phyloP scores from a whole-genome alignment of 2,329 filamentous ascomycete genomes.

The Stagonosporopsis tanaceti region DNA sequence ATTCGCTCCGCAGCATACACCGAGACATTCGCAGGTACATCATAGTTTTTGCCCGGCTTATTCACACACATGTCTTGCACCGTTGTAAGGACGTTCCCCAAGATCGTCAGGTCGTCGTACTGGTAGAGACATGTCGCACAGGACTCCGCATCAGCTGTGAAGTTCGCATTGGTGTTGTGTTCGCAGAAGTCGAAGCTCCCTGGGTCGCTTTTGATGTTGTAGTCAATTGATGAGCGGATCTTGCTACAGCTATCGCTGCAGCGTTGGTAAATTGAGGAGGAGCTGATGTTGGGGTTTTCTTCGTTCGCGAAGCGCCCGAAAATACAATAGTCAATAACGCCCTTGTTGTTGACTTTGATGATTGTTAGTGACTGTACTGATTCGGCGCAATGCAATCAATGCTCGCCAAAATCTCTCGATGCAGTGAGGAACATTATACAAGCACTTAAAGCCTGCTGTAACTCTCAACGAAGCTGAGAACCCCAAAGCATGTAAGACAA shows the following conservation, averaged over 20 bases:
- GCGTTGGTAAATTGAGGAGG: conserved; percentile 21
- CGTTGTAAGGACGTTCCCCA: conserved; percentile 31
- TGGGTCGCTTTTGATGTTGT: conserved; percentile 23
- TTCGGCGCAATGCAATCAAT: not conserved
- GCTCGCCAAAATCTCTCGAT: not conserved
- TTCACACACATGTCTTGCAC: conserved; percentile 27
- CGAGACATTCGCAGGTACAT: conserved; percentile 18
- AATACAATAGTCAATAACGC: conserved; percentile 29
- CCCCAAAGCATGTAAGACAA: not conserved
- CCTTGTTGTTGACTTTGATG: conserved; percentile 29
- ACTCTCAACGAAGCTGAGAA: not conserved
- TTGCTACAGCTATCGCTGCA: conserved; percentile 27
- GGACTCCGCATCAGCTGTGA: conserved; percentile 23
- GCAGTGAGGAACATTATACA: not conserved
- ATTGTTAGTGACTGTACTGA: conserved; percentile 4
- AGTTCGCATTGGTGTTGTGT: conserved; percentile 22
- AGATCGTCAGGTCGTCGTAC: conserved; percentile 22
- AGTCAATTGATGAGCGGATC: conserved; percentile 27
- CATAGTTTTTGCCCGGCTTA: conserved; percentile 27
- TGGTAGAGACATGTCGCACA: conserved; percentile 29
- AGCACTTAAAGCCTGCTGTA: not conserved
- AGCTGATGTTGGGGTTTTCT: conserved; percentile 21
- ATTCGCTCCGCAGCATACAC: conserved; percentile 30
- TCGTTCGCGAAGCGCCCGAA: conserved; percentile 30
- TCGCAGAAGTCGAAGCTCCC: conserved; percentile 30